These are phyloP conservation scores for Tephrocybe sp. DNA, from an alignment of 768 basidiomycete genomes.

Conservation along the genomic window DNA sequence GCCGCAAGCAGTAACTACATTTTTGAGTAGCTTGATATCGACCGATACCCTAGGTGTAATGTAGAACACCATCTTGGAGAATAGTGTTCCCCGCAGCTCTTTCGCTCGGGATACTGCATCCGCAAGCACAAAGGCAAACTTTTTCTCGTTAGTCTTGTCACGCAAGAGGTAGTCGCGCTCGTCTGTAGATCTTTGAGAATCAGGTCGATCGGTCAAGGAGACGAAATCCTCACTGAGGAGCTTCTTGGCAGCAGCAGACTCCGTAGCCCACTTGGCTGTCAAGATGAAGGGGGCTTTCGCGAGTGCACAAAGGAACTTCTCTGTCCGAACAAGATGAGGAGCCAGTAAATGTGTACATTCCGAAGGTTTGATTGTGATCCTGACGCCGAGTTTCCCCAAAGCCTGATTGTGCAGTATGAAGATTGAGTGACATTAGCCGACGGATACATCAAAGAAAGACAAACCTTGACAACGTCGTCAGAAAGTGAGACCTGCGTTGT, in stretches of 20 bases:
- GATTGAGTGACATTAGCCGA: no score
- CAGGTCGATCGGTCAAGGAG: neutral
- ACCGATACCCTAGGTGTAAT: constrained; percentile 66
- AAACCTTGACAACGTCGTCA: constrained; percentile 62
- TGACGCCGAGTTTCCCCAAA: constrained; percentile 66
- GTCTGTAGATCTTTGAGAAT: constrained; percentile 40
- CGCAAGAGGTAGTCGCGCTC: constrained; percentile 58
- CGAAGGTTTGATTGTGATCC: constrained; percentile 53
- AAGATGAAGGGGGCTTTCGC: constrained; percentile 63
- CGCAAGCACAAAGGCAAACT: constrained; percentile 62
- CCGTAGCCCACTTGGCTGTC: constrained; percentile 65
- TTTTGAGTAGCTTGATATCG: constrained; percentile 62
- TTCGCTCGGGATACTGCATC: constrained; percentile 64
- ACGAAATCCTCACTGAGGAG: constrained; percentile 58
- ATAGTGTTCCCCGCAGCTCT: constrained; percentile 49
- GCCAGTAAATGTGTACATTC: constrained; percentile 84
- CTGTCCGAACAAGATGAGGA: constrained; percentile 71
- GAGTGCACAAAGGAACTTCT: constrained; percentile 85
- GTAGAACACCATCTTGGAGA: constrained; percentile 71
- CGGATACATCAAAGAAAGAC: no score
- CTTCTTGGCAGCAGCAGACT: constrained; percentile 52
- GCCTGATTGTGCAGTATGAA: constrained; percentile 49
- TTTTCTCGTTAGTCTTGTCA: constrained; percentile 65
- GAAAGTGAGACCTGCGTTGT: constrained; percentile 65
- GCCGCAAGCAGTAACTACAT: constrained; percentile 68